Percentiles rank a stretch among this genome's conserved stretches.
Conservation (phyloP, 2,329 filamentous ascomycete species). For the Stachybotrys chartarum region DNA sequence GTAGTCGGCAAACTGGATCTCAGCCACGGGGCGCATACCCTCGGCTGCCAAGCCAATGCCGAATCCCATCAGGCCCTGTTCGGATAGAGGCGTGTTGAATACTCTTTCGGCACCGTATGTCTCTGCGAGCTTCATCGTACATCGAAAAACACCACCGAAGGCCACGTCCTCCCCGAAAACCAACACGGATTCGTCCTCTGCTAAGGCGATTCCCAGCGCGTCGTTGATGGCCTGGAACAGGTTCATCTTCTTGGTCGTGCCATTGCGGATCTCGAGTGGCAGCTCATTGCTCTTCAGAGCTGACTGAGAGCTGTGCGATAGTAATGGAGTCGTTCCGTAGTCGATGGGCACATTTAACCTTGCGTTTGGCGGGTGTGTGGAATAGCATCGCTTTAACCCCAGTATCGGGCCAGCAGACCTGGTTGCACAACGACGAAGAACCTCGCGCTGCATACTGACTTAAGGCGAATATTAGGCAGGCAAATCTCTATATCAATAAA, state of each 20-base stretch:
- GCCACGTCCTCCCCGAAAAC: constrained; percentile 96
- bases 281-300: constrained; percentile 69
- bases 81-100: constrained; percentile 91
- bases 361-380: constrained; percentile 51
- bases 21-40: constrained; percentile 86
- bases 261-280: constrained; percentile 54
- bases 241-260: constrained; percentile 80
- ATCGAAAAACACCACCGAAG: constrained; percentile 94
- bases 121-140: constrained; percentile 82
- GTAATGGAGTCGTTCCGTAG: constrained; percentile 72
- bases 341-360: constrained; percentile 80
- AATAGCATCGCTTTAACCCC: constrained; percentile 33
- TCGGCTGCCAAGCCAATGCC: constrained; percentile 84
- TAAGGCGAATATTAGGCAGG: background rate
- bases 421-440: constrained; percentile 19
- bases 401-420: constrained; percentile 3
- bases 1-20: constrained; percentile 95
- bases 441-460: constrained; percentile 24
- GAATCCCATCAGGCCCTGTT: constrained; percentile 93
- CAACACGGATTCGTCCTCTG: constrained; percentile 76
- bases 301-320: constrained; percentile 71
- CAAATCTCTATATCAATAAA: background rate
- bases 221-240: constrained; percentile 92
- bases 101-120: constrained; percentile 83
- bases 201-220: constrained; percentile 74